Evolutionary conservation across 2,329 filamentous ascomycete species (phyloP).

Genomic region (Biscogniauxia sp.): DNA sequence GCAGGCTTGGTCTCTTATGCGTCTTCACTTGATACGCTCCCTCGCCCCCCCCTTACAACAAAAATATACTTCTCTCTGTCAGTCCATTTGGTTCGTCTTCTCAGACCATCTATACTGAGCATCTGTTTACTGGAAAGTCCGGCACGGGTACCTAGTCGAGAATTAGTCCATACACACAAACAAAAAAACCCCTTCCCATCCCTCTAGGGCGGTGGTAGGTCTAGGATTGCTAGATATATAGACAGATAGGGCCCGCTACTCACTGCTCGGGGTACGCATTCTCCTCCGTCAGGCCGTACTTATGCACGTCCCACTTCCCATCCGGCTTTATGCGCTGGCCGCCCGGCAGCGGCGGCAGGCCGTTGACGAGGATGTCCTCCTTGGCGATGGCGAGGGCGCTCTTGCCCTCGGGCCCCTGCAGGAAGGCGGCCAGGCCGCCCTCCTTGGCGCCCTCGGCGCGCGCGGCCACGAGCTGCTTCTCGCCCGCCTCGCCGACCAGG

Average conservation of each 20-base stretch:
- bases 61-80: constrained; percentile 24
- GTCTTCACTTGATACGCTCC: too few species aligned
- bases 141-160: constrained; percentile 57
- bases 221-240: background rate
- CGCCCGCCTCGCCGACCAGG: constrained; percentile 70
- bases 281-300: constrained; percentile 63
- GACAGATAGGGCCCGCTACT: constrained; percentile 36
- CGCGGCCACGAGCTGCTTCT: constrained; percentile 68
- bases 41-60: constrained; percentile 19
- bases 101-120: background rate
- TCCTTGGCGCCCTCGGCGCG: constrained; percentile 68
- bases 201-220: background rate
- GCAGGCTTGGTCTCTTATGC: background rate
- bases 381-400: constrained; percentile 36
- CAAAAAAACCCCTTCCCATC: constrained; percentile 4
- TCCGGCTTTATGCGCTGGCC: constrained; percentile 56
- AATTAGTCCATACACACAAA: background rate
- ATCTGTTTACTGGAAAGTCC: constrained; percentile 53
- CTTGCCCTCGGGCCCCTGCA: constrained; percentile 53
- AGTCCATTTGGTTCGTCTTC: constrained; percentile 5
- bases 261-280: constrained; percentile 70
- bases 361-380: constrained; percentile 67
- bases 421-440: constrained; percentile 68
- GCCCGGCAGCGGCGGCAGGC: constrained; percentile 82
- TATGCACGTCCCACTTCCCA: constrained; percentile 63